Conservation (phyloP, 1,284 basidiomycete genomes). For the Puccinia coronata region DNA sequence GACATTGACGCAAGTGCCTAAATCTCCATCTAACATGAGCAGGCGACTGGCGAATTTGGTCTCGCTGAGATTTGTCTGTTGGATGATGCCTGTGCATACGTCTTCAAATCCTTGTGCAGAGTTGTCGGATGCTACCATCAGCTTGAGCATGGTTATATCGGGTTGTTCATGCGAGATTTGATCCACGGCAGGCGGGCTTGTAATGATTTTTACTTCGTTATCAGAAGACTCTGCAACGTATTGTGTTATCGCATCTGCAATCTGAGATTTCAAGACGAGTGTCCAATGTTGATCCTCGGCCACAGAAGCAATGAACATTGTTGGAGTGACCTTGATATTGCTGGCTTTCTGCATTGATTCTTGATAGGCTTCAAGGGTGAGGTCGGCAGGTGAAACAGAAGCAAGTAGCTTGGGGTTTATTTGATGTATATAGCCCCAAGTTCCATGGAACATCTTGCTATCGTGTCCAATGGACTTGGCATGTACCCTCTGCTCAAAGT, state of each 20-base stretch:
- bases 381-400: neutral
- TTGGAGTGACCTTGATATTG: no score
- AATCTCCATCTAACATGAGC: neutral
- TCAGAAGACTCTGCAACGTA: neutral
- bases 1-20: no score
- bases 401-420: neutral
- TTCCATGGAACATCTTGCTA: no score
- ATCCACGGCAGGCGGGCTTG: neutral
- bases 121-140: slow-evolving; percentile 10
- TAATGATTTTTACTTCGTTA: neutral
- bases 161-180: neutral
- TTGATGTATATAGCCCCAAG: neutral
- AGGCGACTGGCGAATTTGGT: neutral
- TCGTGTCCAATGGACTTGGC: slow-evolving; percentile 6
- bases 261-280: neutral
- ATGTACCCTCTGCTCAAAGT: neutral
- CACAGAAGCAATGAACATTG: no score
- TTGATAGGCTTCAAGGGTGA: neutral
- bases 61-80: neutral
- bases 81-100: neutral
- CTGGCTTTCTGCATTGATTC: no score
- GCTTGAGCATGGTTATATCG: neutral
- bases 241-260: neutral
- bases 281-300: no score
- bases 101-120: neutral